phyloP scores from a whole-genome alignment of 2,329 filamentous ascomycete genomes.

The Fusarium algeriense region DNA sequence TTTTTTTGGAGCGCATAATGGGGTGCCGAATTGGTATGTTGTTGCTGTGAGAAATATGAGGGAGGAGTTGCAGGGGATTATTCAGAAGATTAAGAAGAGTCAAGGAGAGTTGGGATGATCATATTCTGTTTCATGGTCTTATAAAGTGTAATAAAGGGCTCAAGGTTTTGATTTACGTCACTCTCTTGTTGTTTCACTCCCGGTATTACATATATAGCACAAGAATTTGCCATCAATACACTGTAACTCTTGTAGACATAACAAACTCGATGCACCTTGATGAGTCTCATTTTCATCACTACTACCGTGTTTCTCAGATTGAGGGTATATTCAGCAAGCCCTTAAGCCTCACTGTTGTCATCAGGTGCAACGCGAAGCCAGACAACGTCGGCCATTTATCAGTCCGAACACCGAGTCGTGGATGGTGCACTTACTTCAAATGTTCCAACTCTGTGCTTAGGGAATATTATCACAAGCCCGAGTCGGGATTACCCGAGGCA shows the following conservation, averaged over 20 bases:
- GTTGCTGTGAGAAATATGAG: conserved; percentile 19
- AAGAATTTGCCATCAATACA: neutral
- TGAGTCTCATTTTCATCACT: too few relatives aligned
- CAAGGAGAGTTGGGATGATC: conserved; percentile 9
- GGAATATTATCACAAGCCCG: too few relatives aligned
- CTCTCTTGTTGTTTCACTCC: neutral
- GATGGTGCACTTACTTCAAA: too few relatives aligned
- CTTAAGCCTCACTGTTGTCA: neutral
- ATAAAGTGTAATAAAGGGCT: too few relatives aligned
- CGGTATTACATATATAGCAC: neutral
- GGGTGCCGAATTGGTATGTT: conserved; percentile 9
- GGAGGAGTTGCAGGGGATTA: conserved; percentile 20
- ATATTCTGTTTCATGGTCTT: too few relatives aligned
- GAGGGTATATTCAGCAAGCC: neutral
- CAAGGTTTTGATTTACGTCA: neutral
- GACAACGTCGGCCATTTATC: too few relatives aligned
- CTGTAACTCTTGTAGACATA: too few relatives aligned
- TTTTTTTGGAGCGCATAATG: neutral
- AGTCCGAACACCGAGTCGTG: neutral
- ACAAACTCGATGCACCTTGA: too few relatives aligned
- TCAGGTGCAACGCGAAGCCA: neutral
- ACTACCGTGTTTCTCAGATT: too few relatives aligned
- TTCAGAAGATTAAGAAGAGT: conserved; percentile 15
- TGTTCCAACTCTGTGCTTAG: too few relatives aligned
- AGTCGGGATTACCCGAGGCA: too few relatives aligned